Evolutionary conservation across 1,284 basidiomycete genomes (phyloP), one percentile per base, ranked within the genome.

Genomic region (Xerocomus nothofagi): DNA sequence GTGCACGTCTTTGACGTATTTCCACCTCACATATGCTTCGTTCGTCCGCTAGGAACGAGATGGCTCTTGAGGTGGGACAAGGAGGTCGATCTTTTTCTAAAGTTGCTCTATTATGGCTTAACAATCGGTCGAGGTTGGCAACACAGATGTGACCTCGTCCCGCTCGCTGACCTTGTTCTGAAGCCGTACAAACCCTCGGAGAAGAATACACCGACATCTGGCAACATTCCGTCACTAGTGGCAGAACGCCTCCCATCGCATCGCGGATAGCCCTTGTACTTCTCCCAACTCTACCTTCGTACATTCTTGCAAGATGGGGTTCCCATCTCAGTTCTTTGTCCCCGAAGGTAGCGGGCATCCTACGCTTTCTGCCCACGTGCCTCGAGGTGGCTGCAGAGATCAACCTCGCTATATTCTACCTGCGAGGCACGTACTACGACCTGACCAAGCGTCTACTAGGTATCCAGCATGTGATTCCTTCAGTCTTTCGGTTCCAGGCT

Each of bases 131-230:
- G 83, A 69, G 86, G 89, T 89, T 60, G 53, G 73, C 57, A 18
- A 29, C 38, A 37, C 8, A 17, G 10, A 20, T 24, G 26, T 37
- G 38, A 31, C 46, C 5, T 31, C 47, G 49, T 43, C 40, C 14
- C n/a, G n/a, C 44, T 41, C 15, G 37, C 49, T 56, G 52, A 50
- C 38, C 37, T 17, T 21, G 14, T 31, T 27, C 18, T 38, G 27
- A 59, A 88, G 92, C 86, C 3, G 78, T 76, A 3, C 91, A 93
- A 67, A 93, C 90, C 3, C 75, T 95, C 0, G 92, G 92, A 14
- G 92, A 96, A 68, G 92, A 96, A 65, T 96, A 96, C 63, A 93
- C 91, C 1, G 89, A 91, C 60, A 86, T 91, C 27, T 87, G 91
- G 80, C 81, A 86, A 47, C 81, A 83, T 49, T 82, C 84, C 12